Evolutionary conservation across 2,329 filamentous ascomycete genomes (phyloP).

Genomic region (Gliomastix tumulicola): DNA sequence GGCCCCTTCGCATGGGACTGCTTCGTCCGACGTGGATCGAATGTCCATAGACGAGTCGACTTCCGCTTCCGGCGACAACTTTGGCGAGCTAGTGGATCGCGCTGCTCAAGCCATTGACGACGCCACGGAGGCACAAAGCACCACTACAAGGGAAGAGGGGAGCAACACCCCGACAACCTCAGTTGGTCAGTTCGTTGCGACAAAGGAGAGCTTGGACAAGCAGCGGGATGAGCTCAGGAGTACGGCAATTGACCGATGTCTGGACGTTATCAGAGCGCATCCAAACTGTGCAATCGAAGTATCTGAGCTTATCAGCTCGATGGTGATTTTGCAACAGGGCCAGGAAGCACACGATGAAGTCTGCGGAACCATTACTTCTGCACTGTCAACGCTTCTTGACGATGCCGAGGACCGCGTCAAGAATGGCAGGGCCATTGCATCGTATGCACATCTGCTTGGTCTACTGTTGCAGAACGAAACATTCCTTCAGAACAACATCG

Average conservation of each 20-base stretch:
- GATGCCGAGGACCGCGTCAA: conserved; percentile 58
- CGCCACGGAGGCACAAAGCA: too few relatives aligned
- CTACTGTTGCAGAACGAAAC: conserved; percentile 74
- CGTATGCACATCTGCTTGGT: conserved; percentile 87
- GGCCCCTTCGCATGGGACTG: conserved; percentile 14
- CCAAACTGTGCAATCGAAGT: conserved; percentile 86
- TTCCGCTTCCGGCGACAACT: conserved; percentile 16
- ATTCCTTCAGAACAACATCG: conserved; percentile 73
- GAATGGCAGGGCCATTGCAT: conserved; percentile 60
- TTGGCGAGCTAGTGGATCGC: conserved; percentile 18
- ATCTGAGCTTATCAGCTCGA: conserved; percentile 74
- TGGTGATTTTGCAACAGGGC: conserved; percentile 53
- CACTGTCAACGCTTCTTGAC: conserved; percentile 62
- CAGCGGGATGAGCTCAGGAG: conserved; percentile 66
- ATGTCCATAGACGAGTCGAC: conserved; percentile 28
- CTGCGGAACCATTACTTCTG: conserved; percentile 75
- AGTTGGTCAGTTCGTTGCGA: conserved; percentile 11
- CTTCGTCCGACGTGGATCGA: conserved; percentile 21
- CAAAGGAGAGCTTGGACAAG: conserved; percentile 73
- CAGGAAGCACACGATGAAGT: conserved; percentile 61
- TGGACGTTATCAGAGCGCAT: conserved; percentile 85
- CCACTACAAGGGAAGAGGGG: too few relatives aligned
- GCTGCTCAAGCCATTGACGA: conserved; percentile 12
- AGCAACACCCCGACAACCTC: too few relatives aligned
- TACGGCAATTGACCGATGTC: conserved; percentile 78